Base-by-base conservation (phyloP, 2,329 filamentous ascomycete genomes). In the Colletotrichum melonis region DNA sequence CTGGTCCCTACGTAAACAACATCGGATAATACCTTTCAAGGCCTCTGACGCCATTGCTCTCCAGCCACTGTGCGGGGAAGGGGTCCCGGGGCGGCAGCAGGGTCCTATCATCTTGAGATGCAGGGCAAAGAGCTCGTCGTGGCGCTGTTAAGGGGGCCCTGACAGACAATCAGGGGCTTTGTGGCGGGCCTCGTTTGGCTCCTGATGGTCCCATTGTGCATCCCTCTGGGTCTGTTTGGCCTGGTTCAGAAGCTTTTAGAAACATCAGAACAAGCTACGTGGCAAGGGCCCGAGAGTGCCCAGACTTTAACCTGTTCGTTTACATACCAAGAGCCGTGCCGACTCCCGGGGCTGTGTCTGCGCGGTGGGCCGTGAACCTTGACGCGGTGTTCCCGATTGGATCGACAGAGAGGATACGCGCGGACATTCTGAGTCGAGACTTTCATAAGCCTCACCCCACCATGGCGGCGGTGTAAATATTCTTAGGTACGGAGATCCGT, bases 361-460 rank as follows among this genome's bases (percentile, higher is more conserved):
- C 60, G 67, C 28, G 56, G 71, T 73, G 67, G 71, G 62, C 62
- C 71, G 59, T 62, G 67, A 71, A 73, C 71, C 71, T 67, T 73
- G 71, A 71, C 67, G 67, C 71, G 71, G 67, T 73, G 14, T 64
- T 62, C 67, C 71, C 71, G 71, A 73, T 73, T 73, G 71, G 71
- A 73, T 67, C 55, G 60, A 57, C 42, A 57, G 54, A 60, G 60
- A 56, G 67, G 49, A 62, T 57, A 73, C 71, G 71, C 71, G 71
- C 67, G 71, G 71, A 73, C 71, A 30, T 60, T 62, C 42, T 70
- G 60, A 60, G 67, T 73, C 67, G 60, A 70, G 60, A 52, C 71
- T 73, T 63, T 66, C 55, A 70, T 73, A 54, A 73, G 71, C 35
- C 60, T 66, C 71, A 66, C 71, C 49, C 71, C 71, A 71, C 71